phyloP scores from a whole-genome alignment of 768 basidiomycete genomes.

The Naematelia aurantialba region DNA sequence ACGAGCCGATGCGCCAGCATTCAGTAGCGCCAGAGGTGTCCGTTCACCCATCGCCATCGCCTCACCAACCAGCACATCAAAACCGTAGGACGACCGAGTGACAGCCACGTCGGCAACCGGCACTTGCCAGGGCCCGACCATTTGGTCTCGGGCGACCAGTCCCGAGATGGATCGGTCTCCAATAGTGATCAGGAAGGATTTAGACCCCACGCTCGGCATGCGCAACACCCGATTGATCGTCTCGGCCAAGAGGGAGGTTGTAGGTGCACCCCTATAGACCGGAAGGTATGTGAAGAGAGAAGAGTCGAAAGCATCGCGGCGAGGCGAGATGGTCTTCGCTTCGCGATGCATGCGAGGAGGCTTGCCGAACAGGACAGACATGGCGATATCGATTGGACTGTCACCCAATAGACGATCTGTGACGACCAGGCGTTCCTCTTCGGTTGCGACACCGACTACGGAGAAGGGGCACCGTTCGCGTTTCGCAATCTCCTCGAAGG shows the following conservation, averaged over 20 bases:
- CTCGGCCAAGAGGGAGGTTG: slow-evolving; percentile 53
- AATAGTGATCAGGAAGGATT: slow-evolving; percentile 97
- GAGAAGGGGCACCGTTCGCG: slow-evolving; percentile 93
- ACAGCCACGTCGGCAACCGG: slow-evolving; percentile 97
- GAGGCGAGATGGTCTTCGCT: slow-evolving; percentile 57
- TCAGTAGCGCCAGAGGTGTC: slow-evolving; percentile 83
- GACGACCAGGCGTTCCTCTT: slow-evolving; percentile 76
- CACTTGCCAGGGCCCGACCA: slow-evolving; percentile 99
- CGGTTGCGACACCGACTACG: slow-evolving; percentile 81
- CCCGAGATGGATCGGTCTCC: slow-evolving; percentile 93
- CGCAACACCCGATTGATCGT: slow-evolving; percentile 78
- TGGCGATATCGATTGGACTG: slow-evolving; percentile 80
- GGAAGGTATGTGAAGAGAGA: slow-evolving; percentile 64
- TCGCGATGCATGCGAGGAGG: slow-evolving; percentile 82
- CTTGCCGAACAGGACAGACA: slow-evolving; percentile 95
- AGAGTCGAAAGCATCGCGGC: slow-evolving; percentile 63
- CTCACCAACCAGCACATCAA: slow-evolving; percentile 76
- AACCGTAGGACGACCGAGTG: slow-evolving; percentile 90
- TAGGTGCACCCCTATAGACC: slow-evolving; percentile 50
- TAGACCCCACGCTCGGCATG: slow-evolving; percentile 88
- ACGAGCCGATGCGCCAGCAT: slow-evolving; percentile 82
- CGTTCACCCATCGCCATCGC: slow-evolving; percentile 99
- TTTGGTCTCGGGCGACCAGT: slow-evolving; percentile 91
- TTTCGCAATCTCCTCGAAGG: slow-evolving; percentile 72
- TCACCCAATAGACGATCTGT: slow-evolving; percentile 75